These are phyloP conservation scores for Arthrobotrys pseudoclavata DNA, from an alignment of 2,329 filamentous ascomycete genomes.

Conservation along the genomic window DNA sequence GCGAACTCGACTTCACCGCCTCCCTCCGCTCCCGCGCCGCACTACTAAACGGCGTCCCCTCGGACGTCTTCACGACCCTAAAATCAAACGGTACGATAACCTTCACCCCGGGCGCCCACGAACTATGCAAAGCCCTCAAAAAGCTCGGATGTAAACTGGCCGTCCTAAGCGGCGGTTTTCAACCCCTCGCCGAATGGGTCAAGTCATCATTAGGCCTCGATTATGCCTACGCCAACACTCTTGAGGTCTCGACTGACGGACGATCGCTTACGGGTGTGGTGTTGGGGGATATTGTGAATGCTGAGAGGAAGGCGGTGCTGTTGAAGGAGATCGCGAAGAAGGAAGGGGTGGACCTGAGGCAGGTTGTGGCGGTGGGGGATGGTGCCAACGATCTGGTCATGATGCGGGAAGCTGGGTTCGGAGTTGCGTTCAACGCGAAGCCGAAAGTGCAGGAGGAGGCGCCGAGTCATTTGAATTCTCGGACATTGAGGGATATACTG, in stretches of 20 bases:
- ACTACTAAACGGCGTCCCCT: conserved; percentile 83
- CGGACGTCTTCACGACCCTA: conserved; percentile 82
- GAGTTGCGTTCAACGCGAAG: conserved; percentile 88
- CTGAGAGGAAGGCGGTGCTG: conserved; percentile 79
- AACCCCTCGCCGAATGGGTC: conserved; percentile 88
- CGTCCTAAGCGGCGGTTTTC: conserved; percentile 92
- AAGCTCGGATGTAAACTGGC: conserved; percentile 86
- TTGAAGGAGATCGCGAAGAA: conserved; percentile 78
- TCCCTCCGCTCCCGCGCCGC: conserved; percentile 84
- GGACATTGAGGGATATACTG: conserved; percentile 78
- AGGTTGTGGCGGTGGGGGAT: conserved; percentile 82
- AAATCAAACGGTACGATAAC: conserved; percentile 75
- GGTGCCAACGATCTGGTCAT: conserved; percentile 86
- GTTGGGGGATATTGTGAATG: conserved; percentile 79
- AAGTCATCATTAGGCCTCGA: conserved; percentile 84
- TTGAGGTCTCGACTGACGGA: conserved; percentile 73
- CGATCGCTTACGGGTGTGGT: conserved; percentile 78
- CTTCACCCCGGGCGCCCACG: conserved; percentile 83
- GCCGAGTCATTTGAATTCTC: conserved; percentile 78
- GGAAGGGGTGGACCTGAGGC: conserved; percentile 75
- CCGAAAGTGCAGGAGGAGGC: conserved; percentile 80
- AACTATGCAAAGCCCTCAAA: conserved; percentile 81
- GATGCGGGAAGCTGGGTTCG: conserved; percentile 80
- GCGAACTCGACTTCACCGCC: conserved; percentile 90
- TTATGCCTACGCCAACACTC: conserved; percentile 87